Evolutionary conservation across 805 yeast species (phyloP).

Genomic region (Wickerhamiella kurtzmanii): DNA sequence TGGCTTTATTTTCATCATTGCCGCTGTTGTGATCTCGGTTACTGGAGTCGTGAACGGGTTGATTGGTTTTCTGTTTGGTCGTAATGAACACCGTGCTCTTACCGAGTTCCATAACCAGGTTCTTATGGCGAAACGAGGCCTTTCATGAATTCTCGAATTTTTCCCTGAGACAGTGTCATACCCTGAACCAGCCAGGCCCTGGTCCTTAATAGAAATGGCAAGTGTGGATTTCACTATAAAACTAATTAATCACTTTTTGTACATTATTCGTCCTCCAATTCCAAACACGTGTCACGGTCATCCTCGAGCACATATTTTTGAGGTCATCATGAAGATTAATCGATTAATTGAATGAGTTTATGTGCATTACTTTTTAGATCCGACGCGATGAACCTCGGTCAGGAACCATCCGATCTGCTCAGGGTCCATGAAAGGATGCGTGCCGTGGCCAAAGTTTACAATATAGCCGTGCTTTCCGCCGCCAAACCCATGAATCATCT

Average conservation of each 20-base stretch:
- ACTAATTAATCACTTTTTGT: no score
- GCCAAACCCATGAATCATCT: slow-evolving; percentile 84
- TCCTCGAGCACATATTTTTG: no score
- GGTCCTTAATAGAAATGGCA: no score
- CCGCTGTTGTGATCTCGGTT: slow-evolving; percentile 40
- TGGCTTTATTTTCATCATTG: slow-evolving; percentile 50
- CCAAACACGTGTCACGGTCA: no score
- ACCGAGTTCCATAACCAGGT: slow-evolving; percentile 65
- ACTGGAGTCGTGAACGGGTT: slow-evolving; percentile 66
- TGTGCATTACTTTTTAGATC: slow-evolving; percentile 22
- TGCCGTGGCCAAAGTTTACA: slow-evolving; percentile 94
- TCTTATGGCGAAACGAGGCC: slow-evolving; percentile 20
- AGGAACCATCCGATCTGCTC: slow-evolving; percentile 75
- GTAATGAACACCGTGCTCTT: slow-evolving; percentile 66
- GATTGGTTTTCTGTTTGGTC: slow-evolving; percentile 66
- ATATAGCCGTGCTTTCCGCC: slow-evolving; percentile 87
- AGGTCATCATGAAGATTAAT: no score
- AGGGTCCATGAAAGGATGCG: slow-evolving; percentile 96
- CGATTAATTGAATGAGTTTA: not conserved
- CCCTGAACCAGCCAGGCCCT: no score
- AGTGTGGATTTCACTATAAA: no score
- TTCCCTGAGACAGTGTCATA: no score
- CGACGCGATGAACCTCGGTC: slow-evolving; percentile 74
- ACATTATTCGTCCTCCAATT: no score
- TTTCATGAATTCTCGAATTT: no score